Evolutionary conservation across 768 basidiomycete species (phyloP), one percentile per base, ranked within the genome.

Genomic region (Paxillus ammoniavirescens): DNA sequence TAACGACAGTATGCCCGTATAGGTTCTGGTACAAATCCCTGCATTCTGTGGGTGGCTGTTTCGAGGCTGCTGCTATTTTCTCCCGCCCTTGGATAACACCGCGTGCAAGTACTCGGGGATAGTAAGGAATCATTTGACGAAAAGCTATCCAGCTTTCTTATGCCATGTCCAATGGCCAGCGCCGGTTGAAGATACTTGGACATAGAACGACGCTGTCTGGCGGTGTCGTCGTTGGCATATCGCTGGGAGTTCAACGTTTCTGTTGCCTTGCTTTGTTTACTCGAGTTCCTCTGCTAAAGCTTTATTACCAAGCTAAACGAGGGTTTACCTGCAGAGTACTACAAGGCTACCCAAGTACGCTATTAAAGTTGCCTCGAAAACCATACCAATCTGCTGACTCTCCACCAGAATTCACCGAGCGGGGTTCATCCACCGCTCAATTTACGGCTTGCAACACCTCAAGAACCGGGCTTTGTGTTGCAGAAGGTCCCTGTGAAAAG

Each of bases 381-480:
- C 33, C 37, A 21, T 43, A 50, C 61, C 43, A 56, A 15, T 40
- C 7, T 15, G 5, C n/a, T 50, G 35, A 49, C 30, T 26, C 42
- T 44, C 43, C 41, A 26, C 47, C 49, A 92, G 90, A 76, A 65
- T 40, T 90, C 88, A 10, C 86, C 87, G 2, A 81, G 79, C 10
- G 72, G 71, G n/a, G 61, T 72, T 12, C 87, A 92, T 65, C 91
- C 91, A 0, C 85, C 86, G 1, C 71, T 92, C 30, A 78, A 80
- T 47, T 71, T 92, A 41, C 82, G 86, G 14, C 73, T 93, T 37
- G 77, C 79, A 14, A 69, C 83, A 4, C 87, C 90, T 1, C 81
- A 84, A 45, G 91, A 92, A 61, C 84, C 89, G 1, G 91, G 91
- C 0, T 91, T 90, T 58, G 56, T 83, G 8, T 77, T 93, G 4